Conservation (phyloP, 805 yeast species). For the Candida loeiensis region DNA sequence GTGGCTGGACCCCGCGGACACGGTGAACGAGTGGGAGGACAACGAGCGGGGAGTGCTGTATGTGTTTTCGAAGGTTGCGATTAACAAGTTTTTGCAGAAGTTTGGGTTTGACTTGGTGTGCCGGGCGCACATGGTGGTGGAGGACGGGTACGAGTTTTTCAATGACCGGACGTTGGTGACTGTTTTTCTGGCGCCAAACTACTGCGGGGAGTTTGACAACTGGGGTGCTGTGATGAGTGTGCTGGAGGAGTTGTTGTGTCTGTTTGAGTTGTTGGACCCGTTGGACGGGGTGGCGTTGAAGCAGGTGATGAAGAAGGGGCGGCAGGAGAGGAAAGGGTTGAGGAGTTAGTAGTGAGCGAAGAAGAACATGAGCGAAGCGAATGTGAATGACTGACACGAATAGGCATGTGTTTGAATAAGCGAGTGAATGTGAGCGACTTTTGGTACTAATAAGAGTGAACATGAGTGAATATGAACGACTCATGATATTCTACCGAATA, state of each 20-base stretch:
- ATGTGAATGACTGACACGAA: too few relatives aligned
- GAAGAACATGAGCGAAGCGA: constrained; percentile 4
- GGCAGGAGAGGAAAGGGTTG: constrained; percentile 67
- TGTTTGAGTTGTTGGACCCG: constrained; percentile 91
- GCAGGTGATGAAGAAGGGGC: constrained; percentile 92
- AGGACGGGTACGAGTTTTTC: constrained; percentile 75
- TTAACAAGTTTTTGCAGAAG: constrained; percentile 68
- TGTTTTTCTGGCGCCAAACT: constrained; percentile 72
- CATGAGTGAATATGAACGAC: too few relatives aligned
- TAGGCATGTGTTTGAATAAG: too few relatives aligned
- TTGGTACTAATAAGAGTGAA: too few relatives aligned
- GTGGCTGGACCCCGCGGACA: constrained; percentile 86
- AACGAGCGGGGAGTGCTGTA: constrained; percentile 82
- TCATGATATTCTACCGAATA: too few relatives aligned
- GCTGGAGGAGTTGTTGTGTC: constrained; percentile 84
- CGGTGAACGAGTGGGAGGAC: constrained; percentile 82
- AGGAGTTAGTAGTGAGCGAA: constrained; percentile 2
- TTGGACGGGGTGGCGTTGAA: constrained; percentile 89
- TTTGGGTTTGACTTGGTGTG: constrained; percentile 80
- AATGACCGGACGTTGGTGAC: constrained; percentile 69
- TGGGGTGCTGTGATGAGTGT: constrained; percentile 99
- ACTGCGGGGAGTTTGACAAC: constrained; percentile 82
- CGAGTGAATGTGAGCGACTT: too few relatives aligned
- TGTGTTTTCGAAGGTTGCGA: constrained; percentile 75
- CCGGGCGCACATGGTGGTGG: constrained; percentile 86